Evolutionary conservation across 495 filamentous ascomycete species (phyloP).

Genomic region (Aspergillus nidulans): DNA sequence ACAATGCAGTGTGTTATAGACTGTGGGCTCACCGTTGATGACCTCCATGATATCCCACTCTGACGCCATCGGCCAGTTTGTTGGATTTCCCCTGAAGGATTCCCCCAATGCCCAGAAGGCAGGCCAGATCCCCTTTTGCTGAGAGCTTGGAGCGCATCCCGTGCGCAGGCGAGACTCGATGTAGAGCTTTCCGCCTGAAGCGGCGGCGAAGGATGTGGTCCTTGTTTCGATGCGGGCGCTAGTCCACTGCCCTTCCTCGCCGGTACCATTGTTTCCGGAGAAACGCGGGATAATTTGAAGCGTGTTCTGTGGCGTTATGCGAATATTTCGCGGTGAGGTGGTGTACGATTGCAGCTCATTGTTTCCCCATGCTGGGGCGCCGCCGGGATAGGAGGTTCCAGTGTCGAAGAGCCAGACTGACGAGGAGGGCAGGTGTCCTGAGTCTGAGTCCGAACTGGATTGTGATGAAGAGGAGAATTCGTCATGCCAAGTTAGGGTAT

Average conservation of each 20-base stretch:
- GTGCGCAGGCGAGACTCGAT: constrained; percentile 2
- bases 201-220: neutral
- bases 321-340: neutral
- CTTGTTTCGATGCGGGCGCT: constrained; percentile 9
- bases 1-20: constrained; percentile 1
- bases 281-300: neutral
- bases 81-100: neutral
- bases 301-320: neutral
- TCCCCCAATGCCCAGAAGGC: constrained; percentile 8
- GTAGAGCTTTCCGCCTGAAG: constrained; percentile 1
- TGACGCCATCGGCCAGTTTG: constrained; percentile 3
- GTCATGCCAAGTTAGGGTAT: constrained; percentile 10
- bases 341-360: constrained; percentile 10
- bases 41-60: constrained; percentile 9
- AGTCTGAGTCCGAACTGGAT: neutral
- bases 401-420: constrained; percentile 3
- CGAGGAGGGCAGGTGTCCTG: constrained; percentile 4
- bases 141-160: neutral
- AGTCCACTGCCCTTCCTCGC: neutral
- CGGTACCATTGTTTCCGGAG: neutral
- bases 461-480: neutral
- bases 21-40: neutral
- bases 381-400: constrained; percentile 5
- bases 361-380: constrained; percentile 10
- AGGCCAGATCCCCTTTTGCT: constrained; percentile 4